Base-by-base conservation (phyloP, 2,329 filamentous ascomycete species). In the Cadophora sp. region DNA sequence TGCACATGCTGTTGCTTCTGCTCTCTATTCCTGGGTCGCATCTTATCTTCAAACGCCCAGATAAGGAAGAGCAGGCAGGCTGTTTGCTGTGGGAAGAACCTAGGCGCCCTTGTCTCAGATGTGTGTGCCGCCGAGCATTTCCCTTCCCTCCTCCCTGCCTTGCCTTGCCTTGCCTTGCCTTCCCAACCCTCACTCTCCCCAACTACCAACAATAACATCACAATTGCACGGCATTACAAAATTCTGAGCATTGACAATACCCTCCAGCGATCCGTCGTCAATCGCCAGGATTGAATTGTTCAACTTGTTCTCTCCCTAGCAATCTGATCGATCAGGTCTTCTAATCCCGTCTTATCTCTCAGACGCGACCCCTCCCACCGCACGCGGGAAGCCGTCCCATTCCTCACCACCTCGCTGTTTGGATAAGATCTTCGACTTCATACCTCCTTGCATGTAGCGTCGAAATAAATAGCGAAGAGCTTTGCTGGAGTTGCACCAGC, bases 371-470 rank as follows among this genome's bases (percentile, higher is more conserved):
- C 27, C 51, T 60, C 53, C 18, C 56, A 27, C n/a, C 9, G 16
- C 59, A 14, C 16, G n/a, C 51, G 8, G 53, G 16, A 47, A 64
- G 56, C 48, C 45, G 45, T 33, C 22, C 11, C 64, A 64, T 64
- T 64, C 63, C 60, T 64, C 64, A 11, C 64, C 24, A 50, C 24
- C 24, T 55, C 33, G 16, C 55, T 16, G 47, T 53, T 50, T 51
- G 50, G 36, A 67, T 61, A 61, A 61, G 65, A 55, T 48, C 22
- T 43, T 39, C 50, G 27, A 48, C 33, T 16, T 59, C 61, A 18
- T 24, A 61, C 24, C 43, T 66, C 61, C 63, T 68, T 68, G 45
- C 64, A 68, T 70, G 66, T 53, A 63, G 60, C 30, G 33, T 45
- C 50, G 58, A 70, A 27, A 33, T 64, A 70, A 51, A 58, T 67